phyloP scores from a whole-genome alignment of 352 stramenopile genomes.

The Globisporangium rhizosaccharum region DNA sequence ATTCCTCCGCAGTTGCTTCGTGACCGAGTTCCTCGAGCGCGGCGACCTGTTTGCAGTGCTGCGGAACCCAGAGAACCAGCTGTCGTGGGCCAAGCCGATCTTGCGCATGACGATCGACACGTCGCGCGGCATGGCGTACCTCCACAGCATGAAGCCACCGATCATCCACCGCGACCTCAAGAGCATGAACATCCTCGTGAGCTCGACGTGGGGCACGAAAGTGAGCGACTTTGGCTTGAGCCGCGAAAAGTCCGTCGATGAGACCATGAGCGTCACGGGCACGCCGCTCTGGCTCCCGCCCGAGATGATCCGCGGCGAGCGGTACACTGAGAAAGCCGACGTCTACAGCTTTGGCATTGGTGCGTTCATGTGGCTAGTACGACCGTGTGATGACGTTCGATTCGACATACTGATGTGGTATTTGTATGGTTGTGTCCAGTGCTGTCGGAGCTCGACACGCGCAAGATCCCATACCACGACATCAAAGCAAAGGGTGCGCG shows the following conservation, averaged over 20 bases:
- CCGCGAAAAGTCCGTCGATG: conserved; percentile 93
- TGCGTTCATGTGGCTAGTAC: conserved; percentile 16
- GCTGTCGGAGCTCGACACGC: conserved; percentile 76
- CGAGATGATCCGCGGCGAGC: conserved; percentile 87
- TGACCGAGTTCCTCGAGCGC: conserved; percentile 83
- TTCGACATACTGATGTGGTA: conserved; percentile 5
- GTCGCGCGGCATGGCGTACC: conserved; percentile 94
- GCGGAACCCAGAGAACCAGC: conserved; percentile 70
- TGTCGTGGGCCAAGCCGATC: conserved; percentile 84
- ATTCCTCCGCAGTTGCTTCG: conserved; percentile 60
- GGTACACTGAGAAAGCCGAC: conserved; percentile 86
- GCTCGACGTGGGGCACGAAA: conserved; percentile 87
- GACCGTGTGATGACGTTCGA: not conserved
- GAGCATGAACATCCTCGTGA: conserved; percentile 89
- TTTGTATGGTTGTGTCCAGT: conserved; percentile 29
- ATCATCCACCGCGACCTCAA: conserved; percentile 99
- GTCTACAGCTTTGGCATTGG: conserved; percentile 87
- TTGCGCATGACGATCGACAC: conserved; percentile 88
- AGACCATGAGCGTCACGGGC: conserved; percentile 91
- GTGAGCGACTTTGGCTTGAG: conserved; percentile 98
- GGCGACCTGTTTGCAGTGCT: conserved; percentile 81
- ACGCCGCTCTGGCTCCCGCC: conserved; percentile 81
- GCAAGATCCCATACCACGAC: conserved; percentile 86
- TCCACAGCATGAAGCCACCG: conserved; percentile 96
- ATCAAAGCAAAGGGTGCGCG: conserved; percentile 77